These are phyloP conservation scores for Francoa sonchifolia DNA, from an alignment of 441 rosid species.

Conservation along the genomic window DNA sequence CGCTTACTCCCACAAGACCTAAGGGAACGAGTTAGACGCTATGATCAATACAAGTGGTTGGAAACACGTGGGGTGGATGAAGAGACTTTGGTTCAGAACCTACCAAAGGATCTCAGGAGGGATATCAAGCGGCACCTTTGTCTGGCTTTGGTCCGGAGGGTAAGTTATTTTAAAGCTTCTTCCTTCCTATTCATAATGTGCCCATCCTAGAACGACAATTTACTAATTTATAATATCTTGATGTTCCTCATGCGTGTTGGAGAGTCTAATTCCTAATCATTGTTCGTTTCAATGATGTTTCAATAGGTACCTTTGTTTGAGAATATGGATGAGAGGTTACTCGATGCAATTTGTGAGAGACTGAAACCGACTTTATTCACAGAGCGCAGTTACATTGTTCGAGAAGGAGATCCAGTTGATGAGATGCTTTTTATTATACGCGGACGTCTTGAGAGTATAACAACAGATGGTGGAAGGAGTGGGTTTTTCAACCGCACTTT, in stretches of 20 bases:
- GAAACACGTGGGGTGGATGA: constrained; percentile 96
- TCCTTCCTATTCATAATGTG: not conserved
- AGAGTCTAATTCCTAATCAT: not conserved
- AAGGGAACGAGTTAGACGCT: constrained; percentile 78
- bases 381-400: constrained; percentile 62
- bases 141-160: constrained; percentile 83
- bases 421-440: constrained; percentile 94
- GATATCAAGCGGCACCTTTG: constrained; percentile 95
- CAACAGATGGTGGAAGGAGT: constrained; percentile 94
- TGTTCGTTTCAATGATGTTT: not conserved
- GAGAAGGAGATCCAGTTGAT: constrained; percentile 96
- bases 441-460: constrained; percentile 88
- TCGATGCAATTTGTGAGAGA: constrained; percentile 92
- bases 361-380: constrained; percentile 82
- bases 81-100: constrained; percentile 68
- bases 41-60: constrained; percentile 97
- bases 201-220: too few relatives aligned
- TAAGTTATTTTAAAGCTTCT: constrained; percentile 23
- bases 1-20: constrained; percentile 84
- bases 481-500: constrained; percentile 79
- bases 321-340: constrained; percentile 80
- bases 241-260: too few relatives aligned
- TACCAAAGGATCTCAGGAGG: constrained; percentile 91
- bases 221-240: not conserved
- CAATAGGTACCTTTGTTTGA: constrained; percentile 81